phyloP scores from a whole-genome alignment of 2,329 filamentous ascomycete species.

The Colletotrichum sojae region DNA sequence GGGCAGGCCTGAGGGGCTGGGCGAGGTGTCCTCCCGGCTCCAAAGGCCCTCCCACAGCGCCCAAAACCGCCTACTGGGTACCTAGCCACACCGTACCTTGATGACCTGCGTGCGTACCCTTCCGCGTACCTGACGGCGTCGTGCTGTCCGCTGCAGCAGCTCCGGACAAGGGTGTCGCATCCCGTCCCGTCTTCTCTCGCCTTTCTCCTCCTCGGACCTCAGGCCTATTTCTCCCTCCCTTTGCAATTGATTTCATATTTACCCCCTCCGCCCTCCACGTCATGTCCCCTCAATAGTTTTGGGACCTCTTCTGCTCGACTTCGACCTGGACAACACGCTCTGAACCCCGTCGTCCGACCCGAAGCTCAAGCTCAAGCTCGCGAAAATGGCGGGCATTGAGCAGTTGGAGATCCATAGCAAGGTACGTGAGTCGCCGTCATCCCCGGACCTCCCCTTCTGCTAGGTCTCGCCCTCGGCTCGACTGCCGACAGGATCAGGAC shows the following conservation, averaged over 20 bases:
- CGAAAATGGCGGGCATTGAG: slow-evolving; percentile 91
- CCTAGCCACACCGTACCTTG: background rate
- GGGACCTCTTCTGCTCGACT: background rate
- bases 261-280: slow-evolving; percentile 17
- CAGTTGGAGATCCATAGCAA: slow-evolving; percentile 98
- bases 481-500: background rate
- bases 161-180: slow-evolving; percentile 39
- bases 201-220: slow-evolving; percentile 20
- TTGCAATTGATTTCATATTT: slow-evolving; percentile 25
- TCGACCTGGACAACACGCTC: background rate
- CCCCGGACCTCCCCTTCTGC: slow-evolving; percentile 9
- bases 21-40: slow-evolving; percentile 27
- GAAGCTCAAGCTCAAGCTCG: background rate
- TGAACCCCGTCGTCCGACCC: background rate
- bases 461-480: slow-evolving; percentile 28
- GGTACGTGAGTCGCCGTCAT: slow-evolving; percentile 65
- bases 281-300: slow-evolving; percentile 31
- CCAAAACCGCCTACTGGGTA: background rate
- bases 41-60: slow-evolving; percentile 25
- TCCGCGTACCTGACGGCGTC: slow-evolving; percentile 9
- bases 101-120: slow-evolving; percentile 16
- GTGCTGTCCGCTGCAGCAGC: slow-evolving; percentile 9
- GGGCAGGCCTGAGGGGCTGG: background rate
- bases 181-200: slow-evolving; percentile 28
- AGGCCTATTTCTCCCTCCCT: slow-evolving; percentile 10